Conservation (phyloP, 768 basidiomycete genomes). For the Peribolospora baueri region DNA sequence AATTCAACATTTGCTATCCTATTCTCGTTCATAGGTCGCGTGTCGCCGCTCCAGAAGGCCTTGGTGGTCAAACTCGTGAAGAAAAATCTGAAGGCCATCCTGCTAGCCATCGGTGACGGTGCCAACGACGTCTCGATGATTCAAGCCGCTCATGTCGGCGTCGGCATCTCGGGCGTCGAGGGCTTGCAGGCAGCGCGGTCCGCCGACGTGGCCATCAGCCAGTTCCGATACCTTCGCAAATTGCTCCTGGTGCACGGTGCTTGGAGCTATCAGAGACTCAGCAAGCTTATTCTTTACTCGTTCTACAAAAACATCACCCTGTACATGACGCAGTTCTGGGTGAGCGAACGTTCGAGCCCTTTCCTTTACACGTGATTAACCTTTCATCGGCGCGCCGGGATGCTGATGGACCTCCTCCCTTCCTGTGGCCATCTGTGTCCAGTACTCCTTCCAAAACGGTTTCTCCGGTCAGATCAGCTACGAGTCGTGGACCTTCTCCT, state of each 20-base stretch:
- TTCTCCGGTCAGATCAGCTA: constrained; percentile 97
- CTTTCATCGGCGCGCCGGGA: neutral
- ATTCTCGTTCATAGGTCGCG: constrained; percentile 38
- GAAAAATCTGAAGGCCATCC: constrained; percentile 73
- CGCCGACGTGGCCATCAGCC: constrained; percentile 76
- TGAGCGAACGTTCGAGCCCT: constrained; percentile 19
- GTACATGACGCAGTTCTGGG: constrained; percentile 99
- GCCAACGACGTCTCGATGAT: constrained; percentile 99
- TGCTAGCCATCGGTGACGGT: constrained; percentile 93
- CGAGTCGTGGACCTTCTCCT: constrained; percentile 93
- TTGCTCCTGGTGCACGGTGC: constrained; percentile 86
- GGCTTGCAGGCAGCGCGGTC: constrained; percentile 96
- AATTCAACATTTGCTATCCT: constrained; percentile 2
- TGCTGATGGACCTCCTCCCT: constrained; percentile 5
- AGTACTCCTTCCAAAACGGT: constrained; percentile 99
- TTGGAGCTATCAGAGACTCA: constrained; percentile 90
- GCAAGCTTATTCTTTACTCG: constrained; percentile 85
- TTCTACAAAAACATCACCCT: constrained; percentile 95
- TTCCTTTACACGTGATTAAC: neutral
- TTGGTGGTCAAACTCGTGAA: constrained; percentile 97
- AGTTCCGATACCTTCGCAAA: constrained; percentile 89
- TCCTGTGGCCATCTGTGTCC: neutral
- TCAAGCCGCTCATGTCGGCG: constrained; percentile 89
- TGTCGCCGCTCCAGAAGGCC: constrained; percentile 91
- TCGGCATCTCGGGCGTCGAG: constrained; percentile 95